Evolutionary conservation across 2,329 filamentous ascomycete species (phyloP), one percentile per base, ranked within the genome.

Genomic region (Diaporthe citriasiana): DNA sequence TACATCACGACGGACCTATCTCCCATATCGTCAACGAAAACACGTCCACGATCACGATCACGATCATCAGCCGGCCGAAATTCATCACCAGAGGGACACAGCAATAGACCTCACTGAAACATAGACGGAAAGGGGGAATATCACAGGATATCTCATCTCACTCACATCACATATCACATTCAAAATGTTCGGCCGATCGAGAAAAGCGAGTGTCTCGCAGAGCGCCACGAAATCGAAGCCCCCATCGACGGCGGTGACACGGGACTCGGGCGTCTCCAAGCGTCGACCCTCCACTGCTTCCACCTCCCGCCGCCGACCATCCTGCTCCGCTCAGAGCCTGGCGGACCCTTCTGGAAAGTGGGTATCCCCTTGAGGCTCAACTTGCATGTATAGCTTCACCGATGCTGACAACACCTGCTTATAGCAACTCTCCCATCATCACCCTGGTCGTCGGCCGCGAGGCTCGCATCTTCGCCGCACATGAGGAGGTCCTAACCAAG

Each of bases 401-500:
- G 73, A 70, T 38, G 8, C 22, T 92, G 89, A 68, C 63, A 30
- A 40, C 4, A 33, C 9, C 17, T 7, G 2, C 63, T 68, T 17
- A 22, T 74, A 89, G 84, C 74, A 81, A 90, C 74, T 89, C 89
- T n/a, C 86, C 93, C 63, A 94, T 97, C 81, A 90, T 97, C 78
- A 97, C 94, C 19, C 89, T 97, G 76, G 90, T 93, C 78, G 90
- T 97, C 78, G 94, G 94, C 27, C 89, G 88, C 5, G 93, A 95
- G 78, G 92, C 95, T 82, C 91, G 95, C 33, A 92, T 98, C 78
- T 98, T 98, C 81, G 95, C 95, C 50, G 95, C 95, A 9, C 95
- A 98, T 82, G 94, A 97, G 86, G 93, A 97, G 78, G 90, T 97
- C 75, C 91, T 98, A 74, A 90, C 88, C 81, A 86, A 89, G 72